Percentiles rank a stretch among this genome's conserved stretches.
Conservation (phyloP, 1,139 yeast genomes). For the Hansenula sp. region DNA sequence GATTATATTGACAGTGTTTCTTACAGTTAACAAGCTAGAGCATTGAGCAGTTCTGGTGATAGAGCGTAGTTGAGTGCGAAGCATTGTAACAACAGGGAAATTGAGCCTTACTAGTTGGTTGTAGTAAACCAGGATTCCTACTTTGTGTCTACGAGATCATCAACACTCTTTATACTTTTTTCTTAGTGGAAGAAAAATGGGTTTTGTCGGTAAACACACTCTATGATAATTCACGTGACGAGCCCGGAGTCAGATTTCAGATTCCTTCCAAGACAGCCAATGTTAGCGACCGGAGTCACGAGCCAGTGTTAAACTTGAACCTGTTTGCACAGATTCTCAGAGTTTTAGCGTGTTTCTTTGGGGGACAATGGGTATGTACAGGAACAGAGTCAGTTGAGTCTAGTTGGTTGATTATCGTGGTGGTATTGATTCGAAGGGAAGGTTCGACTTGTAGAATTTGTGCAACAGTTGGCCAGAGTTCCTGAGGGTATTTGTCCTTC, state of each 20-base stretch:
- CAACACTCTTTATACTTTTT: not conserved
- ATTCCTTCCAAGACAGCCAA: no score
- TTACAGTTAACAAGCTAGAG: slow-evolving; percentile 2
- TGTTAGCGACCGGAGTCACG: not conserved
- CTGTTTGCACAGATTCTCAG: slow-evolving; percentile 8
- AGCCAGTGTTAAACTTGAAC: not conserved
- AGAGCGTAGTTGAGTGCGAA: slow-evolving; percentile 8
- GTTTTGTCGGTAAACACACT: no score
- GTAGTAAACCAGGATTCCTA: no score
- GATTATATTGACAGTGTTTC: not conserved
- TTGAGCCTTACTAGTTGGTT: not conserved
- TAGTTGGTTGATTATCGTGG: slow-evolving; percentile 3
- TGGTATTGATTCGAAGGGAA: slow-evolving; percentile 7
- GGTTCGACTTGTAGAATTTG: slow-evolving; percentile 8
- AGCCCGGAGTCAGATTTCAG: not conserved
- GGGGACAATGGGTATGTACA: slow-evolving; percentile 10
- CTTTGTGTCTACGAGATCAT: not conserved
- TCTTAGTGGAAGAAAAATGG: not conserved
- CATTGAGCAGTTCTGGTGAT: slow-evolving; percentile 1
- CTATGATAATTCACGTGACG: not conserved
- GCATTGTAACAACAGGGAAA: slow-evolving; percentile 1
- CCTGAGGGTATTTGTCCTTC: slow-evolving; percentile 7
- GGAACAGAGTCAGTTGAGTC: not conserved
- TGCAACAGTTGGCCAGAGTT: slow-evolving; percentile 1
- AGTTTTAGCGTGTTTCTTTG: slow-evolving; percentile 1